phyloP scores from a whole-genome alignment of 2,329 filamentous ascomycete species.

The Xylaria arbuscula region DNA sequence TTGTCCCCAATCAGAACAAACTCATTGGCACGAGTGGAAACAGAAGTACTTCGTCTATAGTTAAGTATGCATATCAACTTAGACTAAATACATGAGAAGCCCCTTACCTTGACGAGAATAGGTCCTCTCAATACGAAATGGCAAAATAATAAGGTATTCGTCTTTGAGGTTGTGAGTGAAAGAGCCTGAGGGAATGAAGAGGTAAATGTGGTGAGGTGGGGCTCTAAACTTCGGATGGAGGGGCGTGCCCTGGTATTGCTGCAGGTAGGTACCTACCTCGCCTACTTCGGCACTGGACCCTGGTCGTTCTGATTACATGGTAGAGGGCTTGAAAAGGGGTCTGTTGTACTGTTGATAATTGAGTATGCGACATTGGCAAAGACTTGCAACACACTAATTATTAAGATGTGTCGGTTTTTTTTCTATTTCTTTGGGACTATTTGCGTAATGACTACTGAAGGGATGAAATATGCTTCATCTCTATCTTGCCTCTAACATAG shows the following conservation, averaged over 20 bases:
- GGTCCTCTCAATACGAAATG: too few species aligned
- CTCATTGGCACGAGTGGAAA: conserved; percentile 2
- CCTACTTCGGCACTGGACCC: too few species aligned
- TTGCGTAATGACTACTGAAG: conserved; percentile 10
- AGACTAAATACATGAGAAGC: neutral
- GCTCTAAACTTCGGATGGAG: too few species aligned
- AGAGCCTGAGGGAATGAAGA: too few species aligned
- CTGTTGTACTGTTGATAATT: too few species aligned
- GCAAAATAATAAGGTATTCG: too few species aligned
- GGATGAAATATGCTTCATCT: conserved; percentile 37
- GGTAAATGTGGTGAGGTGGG: too few species aligned
- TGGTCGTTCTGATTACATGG: too few species aligned
- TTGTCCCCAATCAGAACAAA: conserved; percentile 18
- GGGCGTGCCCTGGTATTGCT: too few species aligned
- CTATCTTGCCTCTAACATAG: conserved; percentile 54
- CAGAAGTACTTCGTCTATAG: neutral
- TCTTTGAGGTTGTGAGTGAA: too few species aligned
- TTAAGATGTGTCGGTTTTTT: conserved; percentile 16
- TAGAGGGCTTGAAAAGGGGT: neutral
- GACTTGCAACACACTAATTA: neutral
- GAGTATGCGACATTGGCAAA: neutral
- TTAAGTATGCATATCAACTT: neutral
- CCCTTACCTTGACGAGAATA: too few species aligned
- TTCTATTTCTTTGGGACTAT: conserved; percentile 8
- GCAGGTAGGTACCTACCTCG: too few species aligned